Evolutionary conservation across 2,329 filamentous ascomycete species (phyloP).

Genomic region (Amesomyces nigricolor): DNA sequence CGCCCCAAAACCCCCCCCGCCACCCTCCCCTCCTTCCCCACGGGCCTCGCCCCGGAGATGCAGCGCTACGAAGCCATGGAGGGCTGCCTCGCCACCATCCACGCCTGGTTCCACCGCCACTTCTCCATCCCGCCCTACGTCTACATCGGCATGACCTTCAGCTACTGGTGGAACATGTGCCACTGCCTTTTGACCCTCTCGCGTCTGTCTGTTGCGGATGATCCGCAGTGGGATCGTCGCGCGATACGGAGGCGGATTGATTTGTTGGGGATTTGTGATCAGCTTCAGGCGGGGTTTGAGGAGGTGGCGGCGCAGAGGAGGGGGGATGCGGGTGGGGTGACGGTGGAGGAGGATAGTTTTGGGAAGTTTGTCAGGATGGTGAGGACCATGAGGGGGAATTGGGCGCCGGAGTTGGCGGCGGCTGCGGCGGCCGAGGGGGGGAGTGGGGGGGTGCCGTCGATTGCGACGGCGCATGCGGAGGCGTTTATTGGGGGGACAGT

Average conservation of each 20-base stretch:
- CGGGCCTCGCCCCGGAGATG: conserved; percentile 21
- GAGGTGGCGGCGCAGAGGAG: conserved; percentile 19
- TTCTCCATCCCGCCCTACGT: conserved; percentile 28
- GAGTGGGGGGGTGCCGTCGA: neutral
- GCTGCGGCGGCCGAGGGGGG: neutral
- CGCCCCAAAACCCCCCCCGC: conserved; percentile 5
- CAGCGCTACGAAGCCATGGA: conserved; percentile 29
- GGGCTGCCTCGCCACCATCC: conserved; percentile 28
- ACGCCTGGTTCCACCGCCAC: conserved; percentile 33
- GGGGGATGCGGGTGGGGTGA: conserved; percentile 11
- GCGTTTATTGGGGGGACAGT: conserved; percentile 10
- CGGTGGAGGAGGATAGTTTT: conserved; percentile 23
- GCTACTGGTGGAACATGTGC: conserved; percentile 32
- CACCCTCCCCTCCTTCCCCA: neutral
- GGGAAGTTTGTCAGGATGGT: conserved; percentile 19
- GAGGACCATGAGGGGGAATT: conserved; percentile 16
- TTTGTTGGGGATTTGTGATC: conserved; percentile 31
- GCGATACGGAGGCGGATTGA: conserved; percentile 31
- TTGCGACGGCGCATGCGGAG: neutral
- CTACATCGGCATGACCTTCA: conserved; percentile 32
- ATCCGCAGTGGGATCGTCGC: conserved; percentile 36
- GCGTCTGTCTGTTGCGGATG: conserved; percentile 32
- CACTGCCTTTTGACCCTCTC: conserved; percentile 32
- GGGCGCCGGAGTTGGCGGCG: conserved; percentile 17
- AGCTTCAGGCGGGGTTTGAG: conserved; percentile 27